Base-by-base conservation (phyloP, 495 filamentous ascomycete species). In the Venustampulla echinocandica region DNA sequence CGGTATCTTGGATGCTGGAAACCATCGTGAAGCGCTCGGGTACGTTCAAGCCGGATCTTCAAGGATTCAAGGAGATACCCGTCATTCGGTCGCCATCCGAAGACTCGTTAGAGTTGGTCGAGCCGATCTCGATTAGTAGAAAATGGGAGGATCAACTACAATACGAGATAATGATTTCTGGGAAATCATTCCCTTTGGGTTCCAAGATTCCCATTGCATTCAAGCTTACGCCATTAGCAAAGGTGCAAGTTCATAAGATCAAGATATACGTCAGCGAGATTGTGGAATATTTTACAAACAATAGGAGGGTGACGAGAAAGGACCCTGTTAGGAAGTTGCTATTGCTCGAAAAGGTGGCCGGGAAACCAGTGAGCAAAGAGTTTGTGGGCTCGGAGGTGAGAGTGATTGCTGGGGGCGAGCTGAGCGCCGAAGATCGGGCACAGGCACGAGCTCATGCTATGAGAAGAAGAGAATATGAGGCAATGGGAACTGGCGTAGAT, bases 81-180 rank as follows among this genome's bases (percentile, higher is more conserved):
- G 76, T 98, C 35, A 85, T 98, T 21, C 82, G 92, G 13, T 81
- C 90, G 1, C 92, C 92, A 0, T 81, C 90, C 14, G 88, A 97
- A 67, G 77, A 89, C 39, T 97, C 90, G 3, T 68, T 97, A 40
- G 93, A 98, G 59, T 85, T 88, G 63, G 80, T 90, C 20, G 92
- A 98, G 59, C 92, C 92, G 11, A 98, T 98, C 62, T 90, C 90
- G 17, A 97, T 98, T 56, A 95, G 86, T 43, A 74, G 92, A 19
- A 90, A 88, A 46, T 98, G 92, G 92, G 92, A 98, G 57, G 93
- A 98, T 57, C 92, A 98, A 58, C 74, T 98, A 24, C 90, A 96
- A 57, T 98, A 98, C 64, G 92, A 98, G 56, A 98, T 98, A 49
- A 86, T 97, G 55, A 95, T 98, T 50, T 96, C 90, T 2, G 92